Percentiles rank a stretch among this genome's conserved stretches.
These are phyloP conservation scores for Daldinia loculata DNA, from an alignment of 495 filamentous ascomycete genomes.

Conservation along the genomic window DNA sequence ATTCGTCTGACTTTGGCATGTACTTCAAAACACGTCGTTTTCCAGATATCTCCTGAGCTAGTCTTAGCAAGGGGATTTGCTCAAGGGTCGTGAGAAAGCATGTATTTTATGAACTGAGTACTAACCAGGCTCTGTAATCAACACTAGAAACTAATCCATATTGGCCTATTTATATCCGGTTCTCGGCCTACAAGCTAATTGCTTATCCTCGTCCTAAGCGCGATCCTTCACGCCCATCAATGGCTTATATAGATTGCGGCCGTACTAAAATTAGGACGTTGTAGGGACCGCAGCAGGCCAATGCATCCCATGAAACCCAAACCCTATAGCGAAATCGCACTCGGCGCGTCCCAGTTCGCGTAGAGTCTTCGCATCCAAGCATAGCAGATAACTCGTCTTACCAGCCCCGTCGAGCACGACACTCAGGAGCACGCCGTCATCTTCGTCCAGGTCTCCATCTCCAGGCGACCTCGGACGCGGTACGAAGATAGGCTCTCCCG, in stretches of 20 bases:
- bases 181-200: too few species aligned
- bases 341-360: constrained; percentile 72
- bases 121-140: not conserved
- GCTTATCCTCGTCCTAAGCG: too few species aligned
- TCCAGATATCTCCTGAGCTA: not conserved
- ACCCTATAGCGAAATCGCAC: constrained; percentile 65
- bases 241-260: not conserved
- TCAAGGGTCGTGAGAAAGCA: not conserved
- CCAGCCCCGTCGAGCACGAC: constrained; percentile 72
- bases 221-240: too few species aligned
- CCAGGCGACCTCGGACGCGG: constrained; percentile 52
- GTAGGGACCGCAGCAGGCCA: not conserved
- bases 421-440: constrained; percentile 76
- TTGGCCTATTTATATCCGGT: not conserved
- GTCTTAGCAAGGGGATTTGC: not conserved
- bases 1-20: not conserved
- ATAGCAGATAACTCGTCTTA: constrained; percentile 73
- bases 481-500: constrained; percentile 80
- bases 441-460: constrained; percentile 57
- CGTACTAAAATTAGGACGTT: not conserved
- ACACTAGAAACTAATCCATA: not conserved
- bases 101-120: not conserved
- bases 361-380: constrained; percentile 71
- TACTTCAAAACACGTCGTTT: not conserved
- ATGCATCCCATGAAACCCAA: constrained; percentile 80